phyloP scores from a whole-genome alignment of 176 grass and related monocot genomes.

The Aegilops tauschii region DNA sequence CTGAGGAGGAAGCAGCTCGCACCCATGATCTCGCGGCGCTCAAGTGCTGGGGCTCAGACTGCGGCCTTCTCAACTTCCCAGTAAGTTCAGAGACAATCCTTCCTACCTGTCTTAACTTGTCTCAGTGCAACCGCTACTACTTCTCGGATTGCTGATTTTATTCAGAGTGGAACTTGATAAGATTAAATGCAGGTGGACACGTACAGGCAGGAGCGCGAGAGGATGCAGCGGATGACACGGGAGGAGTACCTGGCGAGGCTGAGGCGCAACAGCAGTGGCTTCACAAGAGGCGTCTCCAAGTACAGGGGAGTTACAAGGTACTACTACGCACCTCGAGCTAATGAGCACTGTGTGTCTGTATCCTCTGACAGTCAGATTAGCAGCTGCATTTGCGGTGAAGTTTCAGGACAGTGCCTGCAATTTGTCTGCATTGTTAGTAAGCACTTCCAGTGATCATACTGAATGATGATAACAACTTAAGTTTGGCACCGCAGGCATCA shows the following conservation, averaged over 20 bases:
- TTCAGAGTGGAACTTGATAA: not conserved
- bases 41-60: conserved; percentile 59
- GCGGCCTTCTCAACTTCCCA: conserved; percentile 63
- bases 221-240: conserved; percentile 58
- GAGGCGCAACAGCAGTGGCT: conserved; percentile 67
- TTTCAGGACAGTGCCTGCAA: not conserved
- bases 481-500: conserved; percentile 38
- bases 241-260: conserved; percentile 63
- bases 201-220: conserved; percentile 56
- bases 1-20: conserved; percentile 62
- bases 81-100: conserved; percentile 33
- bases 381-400: not conserved
- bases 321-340: not conserved
- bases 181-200: conserved; percentile 46
- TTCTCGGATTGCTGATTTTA: not conserved
- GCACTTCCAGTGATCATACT: not conserved
- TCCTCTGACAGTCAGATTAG: not conserved
- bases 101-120: not conserved
- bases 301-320: conserved; percentile 88
- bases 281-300: conserved; percentile 72
- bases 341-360: not conserved
- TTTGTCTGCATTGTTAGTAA: not conserved
- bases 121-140: not conserved
- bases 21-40: conserved; percentile 85
- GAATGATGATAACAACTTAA: not conserved